phyloP scores from a whole-genome alignment of 163 green algal genomes.

The Dunaliella salina region DNA sequence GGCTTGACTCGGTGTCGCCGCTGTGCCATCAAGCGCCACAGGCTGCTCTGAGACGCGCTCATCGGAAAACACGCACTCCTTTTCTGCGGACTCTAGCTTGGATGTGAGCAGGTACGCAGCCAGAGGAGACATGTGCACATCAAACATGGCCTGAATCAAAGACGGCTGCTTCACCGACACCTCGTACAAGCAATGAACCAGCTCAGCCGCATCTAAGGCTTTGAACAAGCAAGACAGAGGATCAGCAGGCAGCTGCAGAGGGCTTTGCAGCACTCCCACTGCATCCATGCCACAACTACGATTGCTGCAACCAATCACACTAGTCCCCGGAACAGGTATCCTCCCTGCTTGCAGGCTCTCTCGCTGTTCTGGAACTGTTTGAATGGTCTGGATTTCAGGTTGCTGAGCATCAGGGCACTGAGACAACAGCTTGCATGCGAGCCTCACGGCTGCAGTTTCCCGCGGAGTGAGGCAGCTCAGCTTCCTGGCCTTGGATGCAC shows the following conservation, averaged over 20 bases:
- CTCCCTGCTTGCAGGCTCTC: no score
- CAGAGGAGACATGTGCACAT: slow-evolving; percentile 1
- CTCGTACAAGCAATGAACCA: background rate
- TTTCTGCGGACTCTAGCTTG: background rate
- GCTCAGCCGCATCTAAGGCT: background rate
- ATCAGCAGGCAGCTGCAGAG: background rate
- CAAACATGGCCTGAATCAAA: background rate
- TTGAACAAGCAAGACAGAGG: background rate
- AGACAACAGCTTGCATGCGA: no score
- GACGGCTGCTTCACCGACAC: background rate
- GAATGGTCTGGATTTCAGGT: no score
- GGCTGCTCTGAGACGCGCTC: background rate
- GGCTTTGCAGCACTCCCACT: background rate
- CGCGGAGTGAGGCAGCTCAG: no score
- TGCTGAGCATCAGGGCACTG: no score
- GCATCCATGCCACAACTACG: background rate
- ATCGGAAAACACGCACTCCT: background rate
- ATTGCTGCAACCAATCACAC: no score
- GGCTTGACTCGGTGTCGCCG: background rate
- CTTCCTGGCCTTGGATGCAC: no score
- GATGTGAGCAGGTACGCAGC: slow-evolving; percentile 7
- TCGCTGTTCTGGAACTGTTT: no score
- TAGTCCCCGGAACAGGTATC: no score
- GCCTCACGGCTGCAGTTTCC: no score
- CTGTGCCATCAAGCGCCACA: background rate